These are phyloP conservation scores for Astragalus glycyphyllos DNA, from an alignment of 306 rosid species.

Conservation along the genomic window DNA sequence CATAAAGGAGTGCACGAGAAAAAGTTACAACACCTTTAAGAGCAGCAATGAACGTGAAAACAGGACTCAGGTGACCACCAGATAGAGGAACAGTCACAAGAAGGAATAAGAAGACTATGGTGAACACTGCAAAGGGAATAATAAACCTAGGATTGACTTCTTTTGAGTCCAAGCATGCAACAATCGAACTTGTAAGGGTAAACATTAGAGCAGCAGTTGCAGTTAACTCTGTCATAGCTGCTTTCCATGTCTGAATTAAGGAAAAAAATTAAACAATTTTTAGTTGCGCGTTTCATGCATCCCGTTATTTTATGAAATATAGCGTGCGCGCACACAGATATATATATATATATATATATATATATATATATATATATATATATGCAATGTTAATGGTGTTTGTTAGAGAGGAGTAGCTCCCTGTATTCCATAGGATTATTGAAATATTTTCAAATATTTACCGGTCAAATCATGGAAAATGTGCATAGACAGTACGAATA, in stretches of 20 bases:
- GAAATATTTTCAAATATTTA: too few species aligned
- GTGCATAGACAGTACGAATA: too few species aligned
- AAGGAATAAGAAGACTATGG: conserved; percentile 66
- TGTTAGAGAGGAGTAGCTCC: too few species aligned
- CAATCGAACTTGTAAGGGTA: conserved; percentile 53
- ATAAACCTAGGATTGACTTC: conserved; percentile 56
- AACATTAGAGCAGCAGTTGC: conserved; percentile 62
- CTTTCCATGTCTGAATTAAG: conserved; percentile 62
- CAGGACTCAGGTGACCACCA: conserved; percentile 72
- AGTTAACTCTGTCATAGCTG: conserved; percentile 57
- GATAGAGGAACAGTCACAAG: conserved; percentile 63
- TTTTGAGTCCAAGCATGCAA: conserved; percentile 65
- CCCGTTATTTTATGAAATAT: too few species aligned
- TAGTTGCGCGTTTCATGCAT: too few species aligned
- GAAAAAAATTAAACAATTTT: too few species aligned
- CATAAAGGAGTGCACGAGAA: conserved; percentile 44
- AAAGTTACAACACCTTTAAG: conserved; percentile 41
- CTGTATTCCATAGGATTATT: too few species aligned
- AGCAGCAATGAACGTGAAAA: conserved; percentile 61
- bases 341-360: too few species aligned
- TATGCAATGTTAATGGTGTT: too few species aligned
- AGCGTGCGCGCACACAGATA: too few species aligned
- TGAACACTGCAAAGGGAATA: conserved; percentile 68
- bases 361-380: too few species aligned
- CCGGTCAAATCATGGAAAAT: too few species aligned